Conservation (phyloP, 768 basidiomycete species). For the Myochromella boudieri region DNA sequence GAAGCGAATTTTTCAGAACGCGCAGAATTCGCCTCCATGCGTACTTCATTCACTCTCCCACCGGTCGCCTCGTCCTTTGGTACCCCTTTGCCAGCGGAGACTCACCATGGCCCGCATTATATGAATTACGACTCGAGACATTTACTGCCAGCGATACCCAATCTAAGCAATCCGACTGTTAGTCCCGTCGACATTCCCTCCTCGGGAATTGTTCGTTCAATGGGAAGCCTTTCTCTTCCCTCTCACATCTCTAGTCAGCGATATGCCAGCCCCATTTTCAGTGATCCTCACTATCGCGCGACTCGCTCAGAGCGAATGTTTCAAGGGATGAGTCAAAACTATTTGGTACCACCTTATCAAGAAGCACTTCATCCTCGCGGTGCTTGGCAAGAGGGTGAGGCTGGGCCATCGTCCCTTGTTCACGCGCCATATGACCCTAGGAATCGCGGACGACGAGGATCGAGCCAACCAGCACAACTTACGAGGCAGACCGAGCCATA, state of each 20-base stretch:
- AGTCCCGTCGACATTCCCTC: slow-evolving; percentile 17
- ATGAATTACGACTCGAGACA: slow-evolving; percentile 9
- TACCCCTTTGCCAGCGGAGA: slow-evolving; percentile 12
- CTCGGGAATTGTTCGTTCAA: slow-evolving; percentile 17
- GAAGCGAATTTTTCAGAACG: slow-evolving; percentile 14
- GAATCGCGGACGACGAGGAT: slow-evolving; percentile 20
- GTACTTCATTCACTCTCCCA: slow-evolving; percentile 12
- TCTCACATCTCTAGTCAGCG: slow-evolving; percentile 17
- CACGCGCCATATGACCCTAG: slow-evolving; percentile 18
- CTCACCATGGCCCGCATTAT: slow-evolving; percentile 8
- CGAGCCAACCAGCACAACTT: slow-evolving; percentile 21
- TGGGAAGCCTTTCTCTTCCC: slow-evolving; percentile 17
- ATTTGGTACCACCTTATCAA: slow-evolving; percentile 14
- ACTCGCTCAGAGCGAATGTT: slow-evolving; percentile 26
- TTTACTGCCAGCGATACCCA: slow-evolving; percentile 3
- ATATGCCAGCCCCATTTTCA: slow-evolving; percentile 28
- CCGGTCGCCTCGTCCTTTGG: slow-evolving; percentile 11
- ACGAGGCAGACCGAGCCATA: slow-evolving; percentile 18
- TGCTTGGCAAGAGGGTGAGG: slow-evolving; percentile 39
- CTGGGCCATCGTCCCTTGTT: slow-evolving; percentile 42
- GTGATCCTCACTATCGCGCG: slow-evolving; percentile 30
- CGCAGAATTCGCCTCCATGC: slow-evolving; percentile 15
- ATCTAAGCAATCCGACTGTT: slow-evolving; percentile 1
- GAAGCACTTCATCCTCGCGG: slow-evolving; percentile 17
- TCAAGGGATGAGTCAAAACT: slow-evolving; percentile 15